Conservation (phyloP, 2,329 filamentous ascomycete species). For the Aspergillus calidoustus region DNA sequence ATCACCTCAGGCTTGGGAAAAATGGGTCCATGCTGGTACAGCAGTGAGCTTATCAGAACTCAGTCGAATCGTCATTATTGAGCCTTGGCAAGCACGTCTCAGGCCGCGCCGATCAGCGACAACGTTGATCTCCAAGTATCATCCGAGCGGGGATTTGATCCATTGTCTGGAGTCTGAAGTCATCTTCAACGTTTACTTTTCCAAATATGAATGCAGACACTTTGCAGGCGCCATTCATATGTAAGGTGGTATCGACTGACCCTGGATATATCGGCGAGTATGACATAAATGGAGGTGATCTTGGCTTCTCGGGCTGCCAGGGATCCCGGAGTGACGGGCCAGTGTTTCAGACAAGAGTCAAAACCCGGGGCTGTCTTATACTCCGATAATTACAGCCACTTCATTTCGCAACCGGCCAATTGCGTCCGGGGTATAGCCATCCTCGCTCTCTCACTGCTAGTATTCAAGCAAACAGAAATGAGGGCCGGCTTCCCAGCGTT, state of each 20-base stretch:
- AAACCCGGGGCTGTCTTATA: not conserved
- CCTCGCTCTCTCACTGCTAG: not conserved
- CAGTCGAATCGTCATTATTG: not conserved
- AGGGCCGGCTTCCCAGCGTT: not conserved
- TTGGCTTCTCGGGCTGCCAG: not conserved
- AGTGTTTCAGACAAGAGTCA: not conserved
- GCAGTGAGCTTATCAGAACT: no score
- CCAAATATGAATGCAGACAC: not conserved
- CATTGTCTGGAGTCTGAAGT: not conserved
- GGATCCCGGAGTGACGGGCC: not conserved
- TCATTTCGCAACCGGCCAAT: slow-evolving; percentile 2
- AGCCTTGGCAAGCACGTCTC: not conserved
- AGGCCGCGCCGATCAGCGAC: not conserved
- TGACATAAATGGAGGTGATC: not conserved
- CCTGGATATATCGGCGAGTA: not conserved
- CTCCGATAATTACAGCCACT: not conserved
- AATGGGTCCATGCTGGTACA: not conserved
- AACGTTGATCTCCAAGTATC: not conserved
- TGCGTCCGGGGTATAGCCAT: not conserved
- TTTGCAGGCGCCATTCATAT: not conserved
- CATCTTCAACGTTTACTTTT: not conserved
- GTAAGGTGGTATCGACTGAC: not conserved
- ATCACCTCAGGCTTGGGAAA: not conserved
- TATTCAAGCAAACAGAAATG: not conserved
- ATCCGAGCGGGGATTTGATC: not conserved